A percentile compares a stretch with the other conserved stretches of the same genome.
Evolutionary conservation across 495 filamentous ascomycete species (phyloP).

Genomic region (Physcia stellaris): DNA sequence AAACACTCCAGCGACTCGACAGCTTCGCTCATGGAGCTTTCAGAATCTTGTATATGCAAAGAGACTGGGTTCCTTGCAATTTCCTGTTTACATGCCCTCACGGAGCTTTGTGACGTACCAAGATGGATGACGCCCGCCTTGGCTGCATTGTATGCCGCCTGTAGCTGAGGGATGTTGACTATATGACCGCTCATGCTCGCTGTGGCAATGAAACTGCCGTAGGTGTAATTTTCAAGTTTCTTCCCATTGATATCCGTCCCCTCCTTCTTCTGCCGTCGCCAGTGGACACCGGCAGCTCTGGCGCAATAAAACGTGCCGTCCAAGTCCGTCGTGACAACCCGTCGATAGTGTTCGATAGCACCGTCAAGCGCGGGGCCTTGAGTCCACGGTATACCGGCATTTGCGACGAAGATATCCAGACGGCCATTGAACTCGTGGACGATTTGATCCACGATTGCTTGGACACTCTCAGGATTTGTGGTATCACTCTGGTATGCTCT

Average conservation of each 20-base stretch:
- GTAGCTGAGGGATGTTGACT: slow-evolving; percentile 76
- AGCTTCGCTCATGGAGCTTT: no score
- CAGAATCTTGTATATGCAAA: no score
- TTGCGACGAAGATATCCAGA: slow-evolving; percentile 70
- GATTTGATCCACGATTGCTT: slow-evolving; percentile 39
- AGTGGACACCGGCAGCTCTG: slow-evolving; percentile 59
- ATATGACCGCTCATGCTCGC: slow-evolving; percentile 77
- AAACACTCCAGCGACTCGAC: no score
- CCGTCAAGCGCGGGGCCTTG: slow-evolving; percentile 55
- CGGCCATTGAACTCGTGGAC: slow-evolving; percentile 59
- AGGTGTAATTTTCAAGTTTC: slow-evolving; percentile 48
- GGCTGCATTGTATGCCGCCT: slow-evolving; percentile 75
- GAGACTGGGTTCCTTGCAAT: no score
- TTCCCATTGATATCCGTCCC: slow-evolving; percentile 52
- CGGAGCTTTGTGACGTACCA: slow-evolving; percentile 45
- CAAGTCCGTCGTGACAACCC: slow-evolving; percentile 60
- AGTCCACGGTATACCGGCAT: slow-evolving; percentile 65
- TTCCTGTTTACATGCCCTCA: no score
- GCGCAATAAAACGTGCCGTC: slow-evolving; percentile 79
- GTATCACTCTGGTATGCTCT: slow-evolving; percentile 65
- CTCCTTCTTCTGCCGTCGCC: slow-evolving; percentile 48
- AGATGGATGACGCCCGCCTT: slow-evolving; percentile 79
- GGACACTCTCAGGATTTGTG: slow-evolving; percentile 42
- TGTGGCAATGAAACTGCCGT: slow-evolving; percentile 66
- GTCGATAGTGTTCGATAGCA: slow-evolving; percentile 46